phyloP scores from a whole-genome alignment of 1,284 basidiomycete species.

The Taiwanofungus camphoratus region DNA sequence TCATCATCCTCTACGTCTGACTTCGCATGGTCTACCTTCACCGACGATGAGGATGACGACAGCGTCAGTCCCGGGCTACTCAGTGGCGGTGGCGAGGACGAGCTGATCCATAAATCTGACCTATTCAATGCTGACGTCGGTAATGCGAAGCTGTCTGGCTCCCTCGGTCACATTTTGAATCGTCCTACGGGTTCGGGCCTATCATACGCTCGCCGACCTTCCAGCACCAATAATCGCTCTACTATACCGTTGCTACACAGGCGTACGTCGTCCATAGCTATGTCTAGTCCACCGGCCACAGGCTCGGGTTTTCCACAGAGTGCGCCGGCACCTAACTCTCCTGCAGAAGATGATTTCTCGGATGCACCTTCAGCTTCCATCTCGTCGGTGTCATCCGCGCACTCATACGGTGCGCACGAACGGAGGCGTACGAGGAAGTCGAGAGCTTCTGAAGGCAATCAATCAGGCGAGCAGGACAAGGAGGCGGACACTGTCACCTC shows the following conservation, averaged over 20 bases:
- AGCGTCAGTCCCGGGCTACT: constrained; percentile 26
- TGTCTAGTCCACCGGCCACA: constrained; percentile 27
- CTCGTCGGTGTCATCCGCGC: constrained; percentile 17
- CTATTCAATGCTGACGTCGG: constrained; percentile 27
- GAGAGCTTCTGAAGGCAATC: constrained; percentile 13
- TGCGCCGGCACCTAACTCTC: constrained; percentile 32
- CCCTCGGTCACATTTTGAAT: constrained; percentile 24
- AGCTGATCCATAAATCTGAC: constrained; percentile 28
- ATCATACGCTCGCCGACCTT: constrained; percentile 64
- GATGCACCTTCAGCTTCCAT: constrained; percentile 32
- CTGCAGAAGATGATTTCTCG: constrained; percentile 42
- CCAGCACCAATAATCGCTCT: constrained; percentile 61
- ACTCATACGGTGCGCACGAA: constrained; percentile 14
- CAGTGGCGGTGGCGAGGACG: constrained; percentile 34
- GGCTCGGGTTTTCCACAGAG: constrained; percentile 41
- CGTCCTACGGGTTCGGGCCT: constrained; percentile 26
- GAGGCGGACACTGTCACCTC: constrained; percentile 30
- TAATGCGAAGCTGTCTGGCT: constrained; percentile 32
- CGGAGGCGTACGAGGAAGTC: constrained; percentile 16
- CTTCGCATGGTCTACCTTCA: constrained; percentile 48
- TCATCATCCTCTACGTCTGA: constrained; percentile 57
- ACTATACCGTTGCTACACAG: constrained; percentile 52
- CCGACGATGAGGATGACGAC: constrained; percentile 56
- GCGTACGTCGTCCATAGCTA: constrained; percentile 43
- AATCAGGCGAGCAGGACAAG: constrained; percentile 26